These are phyloP conservation scores for Penicillium roqueforti DNA, from an alignment of 495 filamentous ascomycete genomes.

Conservation along the genomic window DNA sequence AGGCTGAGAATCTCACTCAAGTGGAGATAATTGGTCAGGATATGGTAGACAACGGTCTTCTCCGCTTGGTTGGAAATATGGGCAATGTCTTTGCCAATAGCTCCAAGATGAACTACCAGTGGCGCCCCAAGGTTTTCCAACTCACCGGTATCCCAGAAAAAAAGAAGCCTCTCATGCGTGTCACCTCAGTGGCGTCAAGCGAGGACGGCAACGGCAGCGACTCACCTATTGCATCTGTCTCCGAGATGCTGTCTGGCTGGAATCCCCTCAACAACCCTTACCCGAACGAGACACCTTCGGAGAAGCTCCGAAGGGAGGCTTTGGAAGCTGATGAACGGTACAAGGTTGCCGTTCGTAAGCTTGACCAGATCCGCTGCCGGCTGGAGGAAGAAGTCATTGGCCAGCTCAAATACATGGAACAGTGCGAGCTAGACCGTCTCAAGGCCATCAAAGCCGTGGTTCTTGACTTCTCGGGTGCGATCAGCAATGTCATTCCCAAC, in stretches of 20 bases:
- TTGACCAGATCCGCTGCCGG: constrained; percentile 86
- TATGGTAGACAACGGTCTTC: constrained; percentile 77
- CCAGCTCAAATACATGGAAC: constrained; percentile 94
- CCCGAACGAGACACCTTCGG: constrained; percentile 84
- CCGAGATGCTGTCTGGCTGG: constrained; percentile 85
- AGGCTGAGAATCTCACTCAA: constrained; percentile 75
- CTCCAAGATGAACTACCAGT: constrained; percentile 95
- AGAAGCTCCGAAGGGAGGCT: constrained; percentile 84
- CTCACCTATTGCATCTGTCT: constrained; percentile 73
- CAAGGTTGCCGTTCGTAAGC: constrained; percentile 74
- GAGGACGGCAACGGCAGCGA: constrained; percentile 57
- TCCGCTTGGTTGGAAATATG: constrained; percentile 88
- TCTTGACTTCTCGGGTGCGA: constrained; percentile 93
- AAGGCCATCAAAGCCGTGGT: constrained; percentile 98
- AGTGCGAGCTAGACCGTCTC: constrained; percentile 91
- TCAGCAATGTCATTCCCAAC: constrained; percentile 97
- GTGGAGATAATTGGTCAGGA: constrained; percentile 94
- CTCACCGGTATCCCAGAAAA: constrained; percentile 82
- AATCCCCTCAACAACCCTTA: constrained; percentile 85
- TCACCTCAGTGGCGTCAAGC: constrained; percentile 58
- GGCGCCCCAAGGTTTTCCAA: constrained; percentile 88
- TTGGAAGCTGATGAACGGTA: constrained; percentile 90
- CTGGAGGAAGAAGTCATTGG: constrained; percentile 91
- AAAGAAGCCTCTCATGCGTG: constrained; percentile 66
- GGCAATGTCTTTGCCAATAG: constrained; percentile 96